Conservation (phyloP, 768 basidiomycete species). For the Naganishia vaughanmartiniae region DNA sequence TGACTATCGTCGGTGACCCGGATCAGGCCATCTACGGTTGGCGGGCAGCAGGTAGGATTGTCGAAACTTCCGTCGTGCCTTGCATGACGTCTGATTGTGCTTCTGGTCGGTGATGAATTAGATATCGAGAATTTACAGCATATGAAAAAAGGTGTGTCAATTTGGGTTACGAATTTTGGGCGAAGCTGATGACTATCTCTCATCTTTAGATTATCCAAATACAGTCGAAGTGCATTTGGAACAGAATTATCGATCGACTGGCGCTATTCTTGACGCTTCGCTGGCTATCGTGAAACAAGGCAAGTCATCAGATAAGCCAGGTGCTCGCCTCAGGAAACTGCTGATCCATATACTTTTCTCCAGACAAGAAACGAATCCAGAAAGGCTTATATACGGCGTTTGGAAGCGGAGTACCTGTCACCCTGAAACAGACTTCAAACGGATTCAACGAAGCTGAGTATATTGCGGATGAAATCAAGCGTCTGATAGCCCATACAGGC, state of each 20-base stretch:
- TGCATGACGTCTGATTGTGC: background rate
- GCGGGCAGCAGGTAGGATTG: conserved; percentile 62
- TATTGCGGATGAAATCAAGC: conserved; percentile 74
- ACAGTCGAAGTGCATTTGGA: conserved; percentile 72
- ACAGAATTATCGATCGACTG: conserved; percentile 82
- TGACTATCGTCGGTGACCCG: conserved; percentile 84
- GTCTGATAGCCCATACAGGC: conserved; percentile 70
- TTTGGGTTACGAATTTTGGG: background rate
- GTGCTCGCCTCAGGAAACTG: background rate
- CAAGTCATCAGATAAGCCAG: conserved; percentile 39
- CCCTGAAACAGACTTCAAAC: conserved; percentile 55
- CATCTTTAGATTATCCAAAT: conserved; percentile 61
- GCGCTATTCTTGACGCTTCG: conserved; percentile 68
- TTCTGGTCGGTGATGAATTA: background rate
- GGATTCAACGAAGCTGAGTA: conserved; percentile 68
- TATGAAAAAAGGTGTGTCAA: conserved; percentile 64
- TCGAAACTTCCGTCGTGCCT: background rate
- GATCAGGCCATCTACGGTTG: conserved; percentile 91
- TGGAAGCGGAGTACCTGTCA: conserved; percentile 62
- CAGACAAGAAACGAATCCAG: conserved; percentile 71
- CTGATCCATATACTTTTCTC: background rate
- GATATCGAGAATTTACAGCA: conserved; percentile 70
- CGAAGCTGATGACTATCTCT: conserved; percentile 5
- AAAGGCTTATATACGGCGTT: conserved; percentile 73
- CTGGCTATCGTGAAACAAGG: conserved; percentile 81